phyloP scores from a whole-genome alignment of 805 yeast species.

The Saturnispora quitensis region DNA sequence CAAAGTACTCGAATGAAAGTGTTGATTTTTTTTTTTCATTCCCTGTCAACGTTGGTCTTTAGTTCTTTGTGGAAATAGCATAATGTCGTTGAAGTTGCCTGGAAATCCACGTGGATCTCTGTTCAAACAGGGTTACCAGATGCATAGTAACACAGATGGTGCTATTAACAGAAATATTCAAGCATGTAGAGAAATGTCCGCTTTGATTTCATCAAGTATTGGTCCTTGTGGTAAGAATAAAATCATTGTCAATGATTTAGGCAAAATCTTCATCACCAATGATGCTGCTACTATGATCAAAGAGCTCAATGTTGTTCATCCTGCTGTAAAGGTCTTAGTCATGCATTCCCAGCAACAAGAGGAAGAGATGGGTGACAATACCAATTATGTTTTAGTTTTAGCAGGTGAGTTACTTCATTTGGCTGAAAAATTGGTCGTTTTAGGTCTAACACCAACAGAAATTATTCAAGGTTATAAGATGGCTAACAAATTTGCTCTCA shows the following conservation, averaged over 20 bases:
- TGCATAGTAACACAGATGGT: constrained; percentile 84
- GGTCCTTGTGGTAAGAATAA: constrained; percentile 98
- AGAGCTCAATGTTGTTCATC: constrained; percentile 91
- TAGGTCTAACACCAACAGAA: constrained; percentile 88
- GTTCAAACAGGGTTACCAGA: constrained; percentile 91
- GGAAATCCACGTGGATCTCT: constrained; percentile 88
- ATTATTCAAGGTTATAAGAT: constrained; percentile 85
- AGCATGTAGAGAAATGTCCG: constrained; percentile 88
- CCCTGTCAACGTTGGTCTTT: background rate
- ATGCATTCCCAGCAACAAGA: constrained; percentile 98
- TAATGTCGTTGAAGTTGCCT: constrained; percentile 88
- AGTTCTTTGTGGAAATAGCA: background rate
- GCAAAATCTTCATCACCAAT: constrained; percentile 81
- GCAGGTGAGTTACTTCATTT: constrained; percentile 88
- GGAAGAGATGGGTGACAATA: constrained; percentile 93
- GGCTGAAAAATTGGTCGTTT: constrained; percentile 73
- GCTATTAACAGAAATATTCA: constrained; percentile 87
- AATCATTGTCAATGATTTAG: constrained; percentile 82
- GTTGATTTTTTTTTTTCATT: background rate
- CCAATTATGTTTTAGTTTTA: constrained; percentile 81
- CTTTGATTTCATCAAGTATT: constrained; percentile 86
- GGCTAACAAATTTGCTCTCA: constrained; percentile 70
- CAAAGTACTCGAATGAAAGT: background rate
- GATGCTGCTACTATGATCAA: constrained; percentile 97
- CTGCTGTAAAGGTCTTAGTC: constrained; percentile 90